These are phyloP conservation scores for Acacia melanoxylon DNA, from an alignment of 306 rosid genomes.

Conservation along the genomic window DNA sequence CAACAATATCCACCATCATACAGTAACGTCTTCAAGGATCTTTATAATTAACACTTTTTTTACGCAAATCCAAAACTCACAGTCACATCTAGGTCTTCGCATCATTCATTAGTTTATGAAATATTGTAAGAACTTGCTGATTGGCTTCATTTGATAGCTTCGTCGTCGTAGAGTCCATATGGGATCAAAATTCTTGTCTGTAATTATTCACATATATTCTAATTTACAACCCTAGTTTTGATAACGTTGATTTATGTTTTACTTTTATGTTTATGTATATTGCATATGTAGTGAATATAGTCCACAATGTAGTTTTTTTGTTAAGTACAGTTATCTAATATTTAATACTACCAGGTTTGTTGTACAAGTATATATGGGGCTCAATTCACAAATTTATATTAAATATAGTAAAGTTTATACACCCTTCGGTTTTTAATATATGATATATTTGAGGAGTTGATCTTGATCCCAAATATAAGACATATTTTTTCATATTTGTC, in stretches of 20 bases:
- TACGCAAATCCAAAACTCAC: not conserved
- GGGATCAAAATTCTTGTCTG: not conserved
- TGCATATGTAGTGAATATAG: not conserved
- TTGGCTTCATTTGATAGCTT: not conserved
- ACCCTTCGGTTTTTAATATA: too few relatives aligned
- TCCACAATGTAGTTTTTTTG: too few relatives aligned
- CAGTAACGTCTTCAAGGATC: not conserved
- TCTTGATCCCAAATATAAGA: too few relatives aligned
- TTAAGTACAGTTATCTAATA: not conserved
- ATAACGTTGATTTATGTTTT: not conserved
- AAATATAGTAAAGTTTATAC: too few relatives aligned
- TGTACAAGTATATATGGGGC: too few relatives aligned
- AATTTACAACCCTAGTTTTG: not conserved
- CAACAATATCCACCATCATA: not conserved
- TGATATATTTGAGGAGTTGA: too few relatives aligned
- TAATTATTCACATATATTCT: too few relatives aligned
- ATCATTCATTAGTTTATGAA: not conserved
- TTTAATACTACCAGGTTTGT: too few relatives aligned
- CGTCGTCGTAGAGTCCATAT: not conserved
- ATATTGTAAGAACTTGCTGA: not conserved
- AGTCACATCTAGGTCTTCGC: not conserved
- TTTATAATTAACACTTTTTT: not conserved
- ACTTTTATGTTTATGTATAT: not conserved
- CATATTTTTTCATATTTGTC: too few relatives aligned
- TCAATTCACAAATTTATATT: too few relatives aligned